Evolutionary conservation across 2,329 filamentous ascomycete genomes (phyloP).

Genomic region (Fusarium armeniacum): DNA sequence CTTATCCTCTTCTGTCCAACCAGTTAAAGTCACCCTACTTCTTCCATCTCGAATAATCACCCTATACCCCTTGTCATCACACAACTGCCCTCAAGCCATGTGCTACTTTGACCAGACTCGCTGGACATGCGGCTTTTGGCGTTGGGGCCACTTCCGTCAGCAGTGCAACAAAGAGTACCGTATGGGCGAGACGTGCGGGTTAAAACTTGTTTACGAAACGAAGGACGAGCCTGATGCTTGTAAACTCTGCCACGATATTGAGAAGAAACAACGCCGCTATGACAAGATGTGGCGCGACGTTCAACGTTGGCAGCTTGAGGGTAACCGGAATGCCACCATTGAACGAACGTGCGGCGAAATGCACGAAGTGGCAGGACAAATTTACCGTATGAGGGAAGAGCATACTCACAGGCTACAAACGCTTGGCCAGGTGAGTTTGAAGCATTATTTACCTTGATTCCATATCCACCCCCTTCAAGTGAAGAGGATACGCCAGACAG

Average conservation of each 20-base stretch:
- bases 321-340: slow-evolving; percentile 80
- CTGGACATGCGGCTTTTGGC: slow-evolving; percentile 90
- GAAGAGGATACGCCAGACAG: slow-evolving; percentile 10
- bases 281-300: slow-evolving; percentile 82
- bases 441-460: slow-evolving; percentile 17
- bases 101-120: slow-evolving; percentile 95
- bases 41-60: slow-evolving; percentile 18
- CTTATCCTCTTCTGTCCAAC: slow-evolving; percentile 36
- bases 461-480: slow-evolving; percentile 12
- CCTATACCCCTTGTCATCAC: slow-evolving; percentile 33
- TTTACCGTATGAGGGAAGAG: slow-evolving; percentile 62
- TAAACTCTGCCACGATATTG: slow-evolving; percentile 89
- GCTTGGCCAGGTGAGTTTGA: slow-evolving; percentile 49
- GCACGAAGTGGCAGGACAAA: slow-evolving; percentile 72
- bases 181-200: slow-evolving; percentile 94
- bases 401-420: slow-evolving; percentile 55
- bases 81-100: slow-evolving; percentile 68
- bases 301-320: slow-evolving; percentile 81
- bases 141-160: slow-evolving; percentile 92
- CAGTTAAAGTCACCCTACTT: slow-evolving; percentile 22
- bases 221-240: slow-evolving; percentile 75
- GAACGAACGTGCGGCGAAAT: slow-evolving; percentile 79
- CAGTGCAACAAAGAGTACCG: slow-evolving; percentile 96
- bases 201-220: slow-evolving; percentile 88
- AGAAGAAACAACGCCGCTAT: slow-evolving; percentile 83